Conservation (phyloP, 2,329 filamentous ascomycete species). For the Fusarium sublunatum region DNA sequence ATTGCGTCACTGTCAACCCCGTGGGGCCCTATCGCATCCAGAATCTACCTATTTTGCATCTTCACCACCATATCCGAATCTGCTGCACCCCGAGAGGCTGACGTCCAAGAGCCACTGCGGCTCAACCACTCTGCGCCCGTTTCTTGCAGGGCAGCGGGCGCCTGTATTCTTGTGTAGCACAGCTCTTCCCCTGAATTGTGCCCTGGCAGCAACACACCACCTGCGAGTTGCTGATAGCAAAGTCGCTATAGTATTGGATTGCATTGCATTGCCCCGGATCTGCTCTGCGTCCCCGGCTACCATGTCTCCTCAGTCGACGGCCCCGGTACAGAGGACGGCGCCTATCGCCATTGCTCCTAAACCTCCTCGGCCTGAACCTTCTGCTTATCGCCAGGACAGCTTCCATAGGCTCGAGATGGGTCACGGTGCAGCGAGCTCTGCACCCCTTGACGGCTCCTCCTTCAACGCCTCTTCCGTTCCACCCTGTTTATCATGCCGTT, state of each 20-base stretch:
- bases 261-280: constrained; percentile 30
- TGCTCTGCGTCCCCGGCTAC: constrained; percentile 46
- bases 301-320: constrained; percentile 64
- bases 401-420: constrained; percentile 61
- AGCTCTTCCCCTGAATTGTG: constrained; percentile 18
- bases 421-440: constrained; percentile 59
- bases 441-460: constrained; percentile 61
- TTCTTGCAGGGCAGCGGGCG: constrained; percentile 44
- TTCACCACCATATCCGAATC: constrained; percentile 28
- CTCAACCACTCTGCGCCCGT: constrained; percentile 44
- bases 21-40: constrained; percentile 41
- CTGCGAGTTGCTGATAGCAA: constrained; percentile 24
- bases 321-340: constrained; percentile 66
- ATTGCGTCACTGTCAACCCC: constrained; percentile 47
- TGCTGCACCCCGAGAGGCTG: constrained; percentile 29
- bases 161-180: constrained; percentile 37
- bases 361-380: constrained; percentile 58
- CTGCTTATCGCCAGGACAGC: constrained; percentile 60
- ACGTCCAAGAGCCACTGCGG: constrained; percentile 41
- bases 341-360: constrained; percentile 75
- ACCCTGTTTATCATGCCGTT: constrained; percentile 79
- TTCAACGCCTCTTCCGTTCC: constrained; percentile 57
- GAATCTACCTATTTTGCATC: constrained; percentile 23
- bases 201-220: constrained; percentile 38
- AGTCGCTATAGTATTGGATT: constrained; percentile 27